A percentile compares a stretch with the other conserved stretches of the same genome.
Evolutionary conservation across 2,329 filamentous ascomycete species (phyloP).

Genomic region (Triangularia verruculosa): DNA sequence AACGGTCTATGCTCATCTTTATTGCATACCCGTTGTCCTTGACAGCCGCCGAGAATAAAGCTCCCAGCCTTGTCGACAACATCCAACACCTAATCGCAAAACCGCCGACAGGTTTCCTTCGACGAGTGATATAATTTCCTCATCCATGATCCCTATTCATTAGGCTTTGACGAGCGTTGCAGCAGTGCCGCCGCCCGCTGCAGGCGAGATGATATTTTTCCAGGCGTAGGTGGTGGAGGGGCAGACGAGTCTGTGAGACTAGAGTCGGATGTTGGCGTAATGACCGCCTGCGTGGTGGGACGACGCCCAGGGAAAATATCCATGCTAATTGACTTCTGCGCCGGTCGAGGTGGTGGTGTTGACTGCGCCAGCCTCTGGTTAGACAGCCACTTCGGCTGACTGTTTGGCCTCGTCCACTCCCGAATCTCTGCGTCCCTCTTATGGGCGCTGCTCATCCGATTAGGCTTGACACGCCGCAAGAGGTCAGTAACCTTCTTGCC

Average conservation of each 20-base stretch:
- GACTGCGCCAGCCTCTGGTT: constrained; percentile 8
- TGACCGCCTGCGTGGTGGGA: not conserved
- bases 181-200: constrained; percentile 24
- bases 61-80: not conserved
- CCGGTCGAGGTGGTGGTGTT: not conserved
- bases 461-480: constrained; percentile 17
- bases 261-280: constrained; percentile 9
- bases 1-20: not conserved
- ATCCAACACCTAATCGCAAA: not conserved
- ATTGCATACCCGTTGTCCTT: not conserved
- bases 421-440: constrained; percentile 12
- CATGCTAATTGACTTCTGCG: constrained; percentile 13
- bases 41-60: not conserved
- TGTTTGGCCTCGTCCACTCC: constrained; percentile 15
- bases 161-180: constrained; percentile 19
- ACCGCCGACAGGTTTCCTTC: not conserved
- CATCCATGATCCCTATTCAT: constrained; percentile 15
- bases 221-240: not conserved
- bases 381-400: constrained; percentile 19
- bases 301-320: constrained; percentile 10
- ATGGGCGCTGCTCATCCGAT: constrained; percentile 9
- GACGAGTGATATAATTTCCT: not conserved
- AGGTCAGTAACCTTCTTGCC: constrained; percentile 21
- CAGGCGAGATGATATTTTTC: constrained; percentile 20
- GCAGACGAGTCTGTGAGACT: constrained; percentile 18